phyloP scores from a whole-genome alignment of 1,139 yeast species.

The Debaryomyces udenii region DNA sequence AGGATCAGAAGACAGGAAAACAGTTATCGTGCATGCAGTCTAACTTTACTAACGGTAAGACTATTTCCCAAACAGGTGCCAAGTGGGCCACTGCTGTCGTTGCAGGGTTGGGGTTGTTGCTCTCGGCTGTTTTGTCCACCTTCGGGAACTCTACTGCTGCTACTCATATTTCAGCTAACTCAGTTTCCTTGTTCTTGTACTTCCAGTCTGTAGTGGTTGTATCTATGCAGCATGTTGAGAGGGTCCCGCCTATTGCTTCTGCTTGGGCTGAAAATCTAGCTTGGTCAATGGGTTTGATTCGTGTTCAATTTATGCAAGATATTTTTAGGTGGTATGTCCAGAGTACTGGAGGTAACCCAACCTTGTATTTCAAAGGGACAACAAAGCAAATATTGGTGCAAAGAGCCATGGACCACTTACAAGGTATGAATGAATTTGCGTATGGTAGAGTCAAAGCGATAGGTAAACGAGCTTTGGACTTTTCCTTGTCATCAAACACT shows the following conservation, averaged over 20 bases:
- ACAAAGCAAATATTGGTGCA: constrained; percentile 68
- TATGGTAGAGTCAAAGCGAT: constrained; percentile 9
- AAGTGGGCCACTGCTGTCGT: constrained; percentile 84
- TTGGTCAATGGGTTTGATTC: constrained; percentile 84
- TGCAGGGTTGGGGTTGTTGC: constrained; percentile 75
- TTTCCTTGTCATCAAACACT: constrained; percentile 36
- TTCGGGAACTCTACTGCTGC: constrained; percentile 83
- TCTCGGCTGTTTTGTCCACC: constrained; percentile 68
- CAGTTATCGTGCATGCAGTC: constrained; percentile 71
- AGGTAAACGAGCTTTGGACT: constrained; percentile 33
- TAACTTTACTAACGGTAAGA: constrained; percentile 68
- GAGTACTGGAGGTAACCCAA: constrained; percentile 75
- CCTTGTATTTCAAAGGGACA: constrained; percentile 58
- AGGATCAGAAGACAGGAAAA: constrained; percentile 39
- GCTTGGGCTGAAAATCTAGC: constrained; percentile 83
- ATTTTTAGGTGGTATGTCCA: constrained; percentile 83
- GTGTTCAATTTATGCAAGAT: constrained; percentile 69
- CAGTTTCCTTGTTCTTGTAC: constrained; percentile 71
- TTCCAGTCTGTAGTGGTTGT: constrained; percentile 79
- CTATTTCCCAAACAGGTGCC: constrained; percentile 74
- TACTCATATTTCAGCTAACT: constrained; percentile 73
- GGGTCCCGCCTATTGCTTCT: constrained; percentile 77
- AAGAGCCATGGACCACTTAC: constrained; percentile 47
- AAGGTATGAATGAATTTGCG: constrained; percentile 27
- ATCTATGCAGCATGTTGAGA: constrained; percentile 70